Evolutionary conservation across 179 eudicot genomes (phyloP), one percentile per base, ranked within the genome.

Genomic region (Beta lomatogona): DNA sequence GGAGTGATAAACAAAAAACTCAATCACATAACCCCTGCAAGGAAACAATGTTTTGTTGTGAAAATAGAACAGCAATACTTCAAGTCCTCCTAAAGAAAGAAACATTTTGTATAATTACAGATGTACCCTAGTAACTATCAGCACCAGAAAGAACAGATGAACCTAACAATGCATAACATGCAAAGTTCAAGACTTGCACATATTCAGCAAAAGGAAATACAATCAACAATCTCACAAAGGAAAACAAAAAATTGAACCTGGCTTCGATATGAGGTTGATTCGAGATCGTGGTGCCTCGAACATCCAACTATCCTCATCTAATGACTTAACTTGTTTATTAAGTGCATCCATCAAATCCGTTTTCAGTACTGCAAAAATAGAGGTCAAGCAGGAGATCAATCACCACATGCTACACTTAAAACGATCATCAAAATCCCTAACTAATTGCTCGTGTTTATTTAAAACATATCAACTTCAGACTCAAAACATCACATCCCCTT

Each of bases 221-320:
- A 59, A 18, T 46, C 16, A 15, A 12, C 14, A 71, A 21, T 9
- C 12, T 10, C 25, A 41, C 44, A 48, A 75, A 58, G 44, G 21
- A 10, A 19, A 61, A n/a, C n/a, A 41, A 45, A 15, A 11, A 79
- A 80, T 22, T 13, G 75, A 85, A 93, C 99, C 97, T 84, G 91
- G 94, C 76, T 91, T 82, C 14, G 97, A 88, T 48, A 92, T 90
- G 67, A 86, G 89, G 83, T 94, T 87, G 74, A 95, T 94, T 48
- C 95, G 91, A 78, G 99, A 95, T 55, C 98, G 89, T 86, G 99
- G 99, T 59, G 93, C 98, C 48, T 95, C 97, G 73, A 92, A 94
- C 99, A 92, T 95, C 99, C 99, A 95, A 73, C 84, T 87, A 87
- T 95, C 99, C 76, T 95, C 97, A 73, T 95, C 99, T 83, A 95